Evolutionary conservation across 2,329 filamentous ascomycete genomes (phyloP).

Genomic region (Fusarium sp.): DNA sequence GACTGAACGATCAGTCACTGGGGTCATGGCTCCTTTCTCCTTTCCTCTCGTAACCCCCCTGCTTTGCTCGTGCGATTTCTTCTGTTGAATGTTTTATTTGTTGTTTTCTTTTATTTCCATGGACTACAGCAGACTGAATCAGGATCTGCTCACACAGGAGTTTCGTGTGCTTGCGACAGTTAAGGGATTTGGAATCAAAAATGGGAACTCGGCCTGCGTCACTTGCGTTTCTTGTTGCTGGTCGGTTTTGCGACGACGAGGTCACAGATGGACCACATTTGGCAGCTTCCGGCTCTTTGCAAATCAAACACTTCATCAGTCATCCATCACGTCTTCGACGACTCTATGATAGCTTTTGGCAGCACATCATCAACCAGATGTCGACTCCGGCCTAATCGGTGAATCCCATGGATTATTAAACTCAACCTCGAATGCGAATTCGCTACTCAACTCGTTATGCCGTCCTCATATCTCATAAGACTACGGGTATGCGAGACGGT

Average conservation of each 20-base stretch:
- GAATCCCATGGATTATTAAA: slow-evolving; percentile 50
- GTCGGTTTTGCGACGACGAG: slow-evolving; percentile 53
- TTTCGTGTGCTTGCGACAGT: slow-evolving; percentile 54
- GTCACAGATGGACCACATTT: slow-evolving; percentile 53
- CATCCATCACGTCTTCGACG: slow-evolving; percentile 53
- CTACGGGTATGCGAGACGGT: slow-evolving; percentile 41
- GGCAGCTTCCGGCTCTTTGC: slow-evolving; percentile 54
- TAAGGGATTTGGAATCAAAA: slow-evolving; percentile 51
- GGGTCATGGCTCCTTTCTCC: slow-evolving; percentile 43
- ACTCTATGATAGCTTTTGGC: slow-evolving; percentile 53
- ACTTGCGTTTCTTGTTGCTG: slow-evolving; percentile 51
- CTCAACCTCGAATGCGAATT: slow-evolving; percentile 49
- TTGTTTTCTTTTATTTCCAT: slow-evolving; percentile 45
- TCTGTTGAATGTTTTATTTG: slow-evolving; percentile 42
- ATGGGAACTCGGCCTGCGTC: slow-evolving; percentile 51
- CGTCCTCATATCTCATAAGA: slow-evolving; percentile 42
- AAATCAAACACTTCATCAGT: slow-evolving; percentile 56
- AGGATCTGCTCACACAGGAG: slow-evolving; percentile 51
- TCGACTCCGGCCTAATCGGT: slow-evolving; percentile 50
- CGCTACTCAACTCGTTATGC: slow-evolving; percentile 49
- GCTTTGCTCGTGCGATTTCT: slow-evolving; percentile 45
- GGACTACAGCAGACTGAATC: slow-evolving; percentile 47
- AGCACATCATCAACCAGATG: slow-evolving; percentile 51
- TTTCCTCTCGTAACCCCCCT: slow-evolving; percentile 44
- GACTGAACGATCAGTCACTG: slow-evolving; percentile 32